Conservation (phyloP, 768 basidiomycete genomes). For the Gautieria morchelliformis region DNA sequence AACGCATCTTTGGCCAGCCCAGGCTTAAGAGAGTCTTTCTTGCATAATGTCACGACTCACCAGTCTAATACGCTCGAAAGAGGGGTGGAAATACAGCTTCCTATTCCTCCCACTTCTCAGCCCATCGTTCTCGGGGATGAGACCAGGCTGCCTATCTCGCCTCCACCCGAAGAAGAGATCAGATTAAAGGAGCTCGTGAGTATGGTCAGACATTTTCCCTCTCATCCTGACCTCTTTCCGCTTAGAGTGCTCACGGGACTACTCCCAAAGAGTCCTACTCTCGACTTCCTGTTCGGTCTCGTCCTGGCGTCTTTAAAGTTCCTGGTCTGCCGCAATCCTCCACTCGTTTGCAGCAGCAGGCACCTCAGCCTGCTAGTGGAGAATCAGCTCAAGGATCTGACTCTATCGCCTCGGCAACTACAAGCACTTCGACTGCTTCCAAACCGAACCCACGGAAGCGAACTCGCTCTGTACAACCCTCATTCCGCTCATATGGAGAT, state of each 20-base stretch:
- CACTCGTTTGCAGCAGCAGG: not conserved
- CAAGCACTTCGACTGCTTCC: not conserved
- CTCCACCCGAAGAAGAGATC: slow-evolving; percentile 2
- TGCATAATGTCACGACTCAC: not conserved
- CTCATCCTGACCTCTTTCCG: not conserved
- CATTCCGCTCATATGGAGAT: not conserved
- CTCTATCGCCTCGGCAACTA: not conserved
- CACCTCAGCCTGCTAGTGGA: not conserved
- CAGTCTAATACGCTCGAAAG: not conserved
- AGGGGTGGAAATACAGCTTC: not conserved
- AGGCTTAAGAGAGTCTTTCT: not conserved
- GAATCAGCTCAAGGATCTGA: not conserved
- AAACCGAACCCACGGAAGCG: not conserved
- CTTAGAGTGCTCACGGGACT: not conserved
- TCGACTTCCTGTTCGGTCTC: not conserved
- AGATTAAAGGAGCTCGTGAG: not conserved
- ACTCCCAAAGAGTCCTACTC: not conserved
- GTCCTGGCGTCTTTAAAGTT: not conserved
- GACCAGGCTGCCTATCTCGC: not conserved
- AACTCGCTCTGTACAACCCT: not conserved
- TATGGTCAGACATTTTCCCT: not conserved
- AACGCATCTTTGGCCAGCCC: not conserved
- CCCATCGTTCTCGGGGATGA: not conserved
- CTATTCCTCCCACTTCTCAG: not conserved
- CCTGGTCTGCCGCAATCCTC: not conserved